These are phyloP conservation scores for Debaryomycetaceae sp. DNA, from an alignment of 1,139 yeast species.

Conservation along the genomic window DNA sequence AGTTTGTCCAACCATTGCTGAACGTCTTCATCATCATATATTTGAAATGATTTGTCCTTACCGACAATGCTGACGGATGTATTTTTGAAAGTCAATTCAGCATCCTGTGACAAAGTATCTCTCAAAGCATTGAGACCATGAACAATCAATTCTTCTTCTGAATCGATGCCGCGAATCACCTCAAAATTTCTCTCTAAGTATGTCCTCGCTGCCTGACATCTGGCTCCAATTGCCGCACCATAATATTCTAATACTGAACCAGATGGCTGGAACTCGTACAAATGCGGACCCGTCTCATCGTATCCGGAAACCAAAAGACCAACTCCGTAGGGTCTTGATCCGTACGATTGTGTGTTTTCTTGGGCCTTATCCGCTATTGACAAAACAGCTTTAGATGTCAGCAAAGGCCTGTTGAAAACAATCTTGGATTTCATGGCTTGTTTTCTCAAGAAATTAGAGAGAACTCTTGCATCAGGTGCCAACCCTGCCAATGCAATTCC, in stretches of 20 bases:
- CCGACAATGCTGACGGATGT: slow-evolving; percentile 93
- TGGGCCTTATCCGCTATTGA: slow-evolving; percentile 96
- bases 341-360: slow-evolving; percentile 92
- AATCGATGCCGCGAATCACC: slow-evolving; percentile 53
- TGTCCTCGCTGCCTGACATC: slow-evolving; percentile 95
- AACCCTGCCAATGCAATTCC: slow-evolving; percentile 96
- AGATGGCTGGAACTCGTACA: slow-evolving; percentile 92
- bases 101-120: slow-evolving; percentile 92
- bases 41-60: slow-evolving; percentile 64
- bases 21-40: slow-evolving; percentile 84
- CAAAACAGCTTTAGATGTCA: slow-evolving; percentile 78
- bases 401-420: slow-evolving; percentile 85
- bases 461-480: slow-evolving; percentile 96
- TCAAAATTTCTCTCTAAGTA: slow-evolving; percentile 85
- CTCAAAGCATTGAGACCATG: slow-evolving; percentile 90
- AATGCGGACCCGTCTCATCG: slow-evolving; percentile 92
- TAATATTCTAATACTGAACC: slow-evolving; percentile 89
- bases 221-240: slow-evolving; percentile 97
- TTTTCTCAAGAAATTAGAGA: slow-evolving; percentile 83
- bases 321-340: slow-evolving; percentile 96
- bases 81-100: slow-evolving; percentile 78
- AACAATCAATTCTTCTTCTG: slow-evolving; percentile 71
- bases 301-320: slow-evolving; percentile 89
- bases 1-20: slow-evolving; percentile 73
- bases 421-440: slow-evolving; percentile 87